phyloP scores from a whole-genome alignment of 306 rosid genomes.

The Lathyrus tuberosus region DNA sequence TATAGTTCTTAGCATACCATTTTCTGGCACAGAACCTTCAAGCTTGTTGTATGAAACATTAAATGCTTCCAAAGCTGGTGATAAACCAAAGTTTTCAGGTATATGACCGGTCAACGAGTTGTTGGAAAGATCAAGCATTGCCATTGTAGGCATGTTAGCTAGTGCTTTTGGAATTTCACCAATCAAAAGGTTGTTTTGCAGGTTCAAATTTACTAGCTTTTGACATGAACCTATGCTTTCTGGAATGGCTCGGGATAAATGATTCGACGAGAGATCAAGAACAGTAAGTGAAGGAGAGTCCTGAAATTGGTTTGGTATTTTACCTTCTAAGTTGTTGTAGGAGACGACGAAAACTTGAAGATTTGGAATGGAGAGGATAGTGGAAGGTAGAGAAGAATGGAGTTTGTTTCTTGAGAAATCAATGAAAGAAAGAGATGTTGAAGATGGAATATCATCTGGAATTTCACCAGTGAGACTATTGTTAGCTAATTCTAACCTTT shows the following conservation, averaged over 20 bases:
- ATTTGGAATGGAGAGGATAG: slow-evolving; percentile 74
- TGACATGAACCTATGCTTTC: slow-evolving; percentile 85
- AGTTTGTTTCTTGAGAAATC: slow-evolving; percentile 76
- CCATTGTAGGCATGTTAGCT: slow-evolving; percentile 76
- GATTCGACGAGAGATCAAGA: slow-evolving; percentile 85
- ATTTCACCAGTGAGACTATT: slow-evolving; percentile 82
- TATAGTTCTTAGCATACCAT: slow-evolving; percentile 79
- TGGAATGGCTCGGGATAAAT: slow-evolving; percentile 73
- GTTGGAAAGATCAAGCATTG: slow-evolving; percentile 88
- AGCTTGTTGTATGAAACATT: slow-evolving; percentile 84
- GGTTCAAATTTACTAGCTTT: slow-evolving; percentile 79
- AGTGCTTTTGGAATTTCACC: slow-evolving; percentile 81
- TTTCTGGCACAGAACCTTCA: slow-evolving; percentile 77
- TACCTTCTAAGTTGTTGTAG: slow-evolving; percentile 69
- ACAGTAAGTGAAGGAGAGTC: slow-evolving; percentile 83
- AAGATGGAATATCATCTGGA: slow-evolving; percentile 76
- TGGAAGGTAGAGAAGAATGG: slow-evolving; percentile 82
- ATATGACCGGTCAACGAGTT: slow-evolving; percentile 86
- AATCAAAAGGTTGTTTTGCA: slow-evolving; percentile 69
- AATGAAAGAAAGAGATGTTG: slow-evolving; percentile 89
- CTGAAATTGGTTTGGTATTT: slow-evolving; percentile 84
- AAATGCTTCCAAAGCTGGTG: slow-evolving; percentile 88
- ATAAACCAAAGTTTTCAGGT: slow-evolving; percentile 78
- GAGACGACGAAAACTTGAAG: slow-evolving; percentile 81
- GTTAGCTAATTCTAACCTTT: slow-evolving; percentile 91